Evolutionary conservation across 2,329 filamentous ascomycete genomes (phyloP).

Genomic region (Cercospora sojina): DNA sequence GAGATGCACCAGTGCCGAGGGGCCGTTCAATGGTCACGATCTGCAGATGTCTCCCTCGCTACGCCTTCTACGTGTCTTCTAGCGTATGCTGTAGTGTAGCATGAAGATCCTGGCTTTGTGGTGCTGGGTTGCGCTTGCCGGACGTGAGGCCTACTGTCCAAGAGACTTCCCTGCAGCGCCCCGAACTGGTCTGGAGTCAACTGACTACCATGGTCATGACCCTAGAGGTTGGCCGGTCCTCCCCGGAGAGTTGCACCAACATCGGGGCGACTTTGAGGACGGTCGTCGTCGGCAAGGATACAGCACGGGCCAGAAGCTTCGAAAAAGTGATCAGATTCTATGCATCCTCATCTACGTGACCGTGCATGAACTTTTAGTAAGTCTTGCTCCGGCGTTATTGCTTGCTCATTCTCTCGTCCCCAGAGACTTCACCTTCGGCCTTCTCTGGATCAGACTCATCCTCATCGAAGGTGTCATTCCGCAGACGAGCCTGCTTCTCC

Average conservation of each 20-base stretch:
- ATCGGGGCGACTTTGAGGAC: neutral
- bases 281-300: neutral
- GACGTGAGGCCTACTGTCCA: neutral
- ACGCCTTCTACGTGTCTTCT: constrained; percentile 14
- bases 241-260: neutral
- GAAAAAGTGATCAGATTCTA: neutral
- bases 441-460: constrained; percentile 24
- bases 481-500: constrained; percentile 14
- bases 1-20: neutral
- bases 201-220: neutral
- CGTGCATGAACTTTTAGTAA: neutral
- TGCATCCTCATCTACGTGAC: neutral
- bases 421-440: constrained; percentile 5
- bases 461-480: constrained; percentile 22
- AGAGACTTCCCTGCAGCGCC: too few species aligned
- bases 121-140: neutral
- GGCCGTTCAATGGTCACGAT: neutral
- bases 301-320: neutral
- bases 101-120: neutral
- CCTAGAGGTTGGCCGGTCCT: neutral
- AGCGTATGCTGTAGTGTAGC: constrained; percentile 7
- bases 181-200: neutral
- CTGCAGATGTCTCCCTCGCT: neutral
- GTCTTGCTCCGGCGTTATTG: neutral
- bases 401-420: neutral